A percentile compares a stretch with the other conserved stretches of the same genome.
Evolutionary conservation across 805 yeast species (phyloP).

Genomic region (Teunomyces stri): DNA sequence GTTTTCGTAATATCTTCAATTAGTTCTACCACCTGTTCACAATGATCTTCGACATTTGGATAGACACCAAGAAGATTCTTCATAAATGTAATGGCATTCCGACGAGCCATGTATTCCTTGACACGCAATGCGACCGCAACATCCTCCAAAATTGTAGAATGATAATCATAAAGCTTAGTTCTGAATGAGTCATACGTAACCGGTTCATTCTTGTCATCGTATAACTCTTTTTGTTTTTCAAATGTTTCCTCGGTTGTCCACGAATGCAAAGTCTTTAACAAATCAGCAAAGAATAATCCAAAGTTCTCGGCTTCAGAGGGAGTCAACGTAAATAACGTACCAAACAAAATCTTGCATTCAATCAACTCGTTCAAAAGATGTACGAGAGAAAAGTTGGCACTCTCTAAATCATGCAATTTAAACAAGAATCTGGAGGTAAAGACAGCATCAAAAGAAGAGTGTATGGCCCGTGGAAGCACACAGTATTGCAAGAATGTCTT

Average conservation of each 20-base stretch:
- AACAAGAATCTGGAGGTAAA: conserved; percentile 62
- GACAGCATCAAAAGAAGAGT: conserved; percentile 81
- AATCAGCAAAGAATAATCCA: conserved; percentile 66
- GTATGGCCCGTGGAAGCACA: conserved; percentile 70
- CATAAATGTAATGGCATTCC: conserved; percentile 76
- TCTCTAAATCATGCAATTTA: conserved; percentile 39
- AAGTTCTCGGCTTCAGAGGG: conserved; percentile 77
- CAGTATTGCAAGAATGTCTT: conserved; percentile 56
- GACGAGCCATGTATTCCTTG: conserved; percentile 69
- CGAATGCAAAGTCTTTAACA: conserved; percentile 47
- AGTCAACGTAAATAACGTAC: conserved; percentile 68
- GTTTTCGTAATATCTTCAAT: conserved; percentile 46
- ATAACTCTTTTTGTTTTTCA: conserved; percentile 11
- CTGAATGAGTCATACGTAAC: conserved; percentile 33
- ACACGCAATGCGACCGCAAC: conserved; percentile 43
- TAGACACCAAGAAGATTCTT: conserved; percentile 61
- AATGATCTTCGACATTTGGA: conserved; percentile 69
- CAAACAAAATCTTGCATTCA: conserved; percentile 45
- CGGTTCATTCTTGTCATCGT: conserved; percentile 6
- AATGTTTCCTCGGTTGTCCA: conserved; percentile 40
- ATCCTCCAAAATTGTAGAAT: conserved; percentile 45
- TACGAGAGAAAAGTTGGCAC: conserved; percentile 38
- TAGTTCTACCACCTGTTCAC: conserved; percentile 46
- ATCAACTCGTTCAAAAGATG: conserved; percentile 47
- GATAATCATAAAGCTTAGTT: conserved; percentile 52